Percentiles rank a stretch among this genome's conserved stretches.
Conservation (phyloP, 768 basidiomycete species). For the Asterophora lycoperdoides region DNA sequence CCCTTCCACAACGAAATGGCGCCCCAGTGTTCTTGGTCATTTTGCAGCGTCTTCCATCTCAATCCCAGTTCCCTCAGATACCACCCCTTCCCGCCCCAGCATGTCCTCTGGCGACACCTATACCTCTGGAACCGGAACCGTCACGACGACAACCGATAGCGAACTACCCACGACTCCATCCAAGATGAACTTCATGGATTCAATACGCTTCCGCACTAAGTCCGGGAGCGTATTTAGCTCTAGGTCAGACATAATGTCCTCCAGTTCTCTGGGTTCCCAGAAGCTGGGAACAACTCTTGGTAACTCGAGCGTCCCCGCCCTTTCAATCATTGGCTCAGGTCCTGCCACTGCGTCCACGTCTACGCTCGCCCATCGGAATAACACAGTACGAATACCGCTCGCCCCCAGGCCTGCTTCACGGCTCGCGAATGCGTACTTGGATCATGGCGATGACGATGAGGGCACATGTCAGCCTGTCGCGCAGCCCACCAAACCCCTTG, state of each 20-base stretch:
- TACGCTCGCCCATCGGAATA: conserved; percentile 9
- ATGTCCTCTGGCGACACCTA: conserved; percentile 58
- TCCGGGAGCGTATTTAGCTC: conserved; percentile 31
- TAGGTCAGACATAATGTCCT: conserved; percentile 22
- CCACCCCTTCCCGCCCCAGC: conserved; percentile 50
- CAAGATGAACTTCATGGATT: conserved; percentile 36
- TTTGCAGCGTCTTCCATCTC: conserved; percentile 50
- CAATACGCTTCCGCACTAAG: conserved; percentile 33
- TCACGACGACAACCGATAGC: conserved; percentile 35
- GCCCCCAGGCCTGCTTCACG: conserved; percentile 25
- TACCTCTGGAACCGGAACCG: conserved; percentile 41
- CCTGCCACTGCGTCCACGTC: conserved; percentile 10
- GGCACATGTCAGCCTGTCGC: conserved; percentile 14
- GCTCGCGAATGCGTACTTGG: conserved; percentile 18
- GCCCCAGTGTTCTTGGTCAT: conserved; percentile 63
- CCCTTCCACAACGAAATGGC: conserved; percentile 42
- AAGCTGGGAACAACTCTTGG: conserved; percentile 16
- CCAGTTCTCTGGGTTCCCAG: conserved; percentile 29
- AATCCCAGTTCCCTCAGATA: conserved; percentile 40
- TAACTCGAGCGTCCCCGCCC: conserved; percentile 7
- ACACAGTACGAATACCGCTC: conserved; percentile 26
- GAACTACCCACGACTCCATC: conserved; percentile 38
- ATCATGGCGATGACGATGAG: conserved; percentile 18
- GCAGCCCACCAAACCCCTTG: conserved; percentile 11
- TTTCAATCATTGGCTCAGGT: conserved; percentile 13